A percentile compares a stretch with the other conserved stretches of the same genome.
These are phyloP conservation scores for Cytospora paraplurivora DNA, from an alignment of 2,329 filamentous ascomycete species.

Conservation along the genomic window DNA sequence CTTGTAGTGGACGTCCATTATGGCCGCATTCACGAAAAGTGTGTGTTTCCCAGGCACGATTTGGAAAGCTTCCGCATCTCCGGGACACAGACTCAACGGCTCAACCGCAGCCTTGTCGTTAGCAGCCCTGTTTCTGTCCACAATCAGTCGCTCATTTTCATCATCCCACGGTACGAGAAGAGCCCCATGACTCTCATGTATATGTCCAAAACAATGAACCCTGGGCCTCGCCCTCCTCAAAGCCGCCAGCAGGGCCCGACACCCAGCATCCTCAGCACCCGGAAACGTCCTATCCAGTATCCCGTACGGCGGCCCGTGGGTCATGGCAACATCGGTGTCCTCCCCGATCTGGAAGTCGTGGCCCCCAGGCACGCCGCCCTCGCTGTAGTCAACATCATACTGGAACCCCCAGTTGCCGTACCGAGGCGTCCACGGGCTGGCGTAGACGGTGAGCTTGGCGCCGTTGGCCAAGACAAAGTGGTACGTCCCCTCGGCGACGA, in stretches of 20 bases:
- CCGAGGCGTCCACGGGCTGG: conserved; percentile 25
- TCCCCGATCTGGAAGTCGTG: conserved; percentile 24
- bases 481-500: conserved; percentile 23
- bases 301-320: conserved; percentile 19
- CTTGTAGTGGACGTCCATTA: conserved; percentile 48
- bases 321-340: conserved; percentile 22
- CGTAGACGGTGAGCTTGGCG: conserved; percentile 23
- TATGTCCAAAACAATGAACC: conserved; percentile 27
- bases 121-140: neutral
- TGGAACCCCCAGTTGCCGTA: conserved; percentile 27
- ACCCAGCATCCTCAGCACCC: conserved; percentile 16
- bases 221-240: conserved; percentile 19
- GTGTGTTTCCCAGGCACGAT: conserved; percentile 48
- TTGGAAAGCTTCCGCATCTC: conserved; percentile 37
- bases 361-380: neutral
- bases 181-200: conserved; percentile 20
- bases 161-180: conserved; percentile 17
- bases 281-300: conserved; percentile 21
- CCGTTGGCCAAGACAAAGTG: conserved; percentile 24
- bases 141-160: neutral
- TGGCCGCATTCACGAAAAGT: conserved; percentile 62
- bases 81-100: conserved; percentile 44
- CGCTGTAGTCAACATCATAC: conserved; percentile 2
- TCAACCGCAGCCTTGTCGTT: neutral
- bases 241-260: conserved; percentile 11